A percentile compares a stretch with the other conserved stretches of the same genome.
These are phyloP conservation scores for Flaveria trinervia DNA, from an alignment of 129 eudicot species.

Conservation along the genomic window DNA sequence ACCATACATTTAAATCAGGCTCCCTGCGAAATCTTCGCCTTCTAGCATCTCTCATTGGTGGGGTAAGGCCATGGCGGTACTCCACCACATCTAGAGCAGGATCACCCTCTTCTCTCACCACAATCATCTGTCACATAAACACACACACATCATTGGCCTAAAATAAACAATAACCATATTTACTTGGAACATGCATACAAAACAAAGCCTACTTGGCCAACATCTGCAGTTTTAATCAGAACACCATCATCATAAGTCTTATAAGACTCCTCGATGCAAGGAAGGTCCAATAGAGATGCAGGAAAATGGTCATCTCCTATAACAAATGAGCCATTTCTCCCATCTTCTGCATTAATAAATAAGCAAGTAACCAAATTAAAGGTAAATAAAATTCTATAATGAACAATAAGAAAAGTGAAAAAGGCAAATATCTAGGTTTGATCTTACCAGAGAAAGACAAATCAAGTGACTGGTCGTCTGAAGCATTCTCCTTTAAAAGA, in stretches of 20 bases:
- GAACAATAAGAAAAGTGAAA: neutral
- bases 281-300: constrained; percentile 83
- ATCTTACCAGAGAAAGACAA: constrained; percentile 63
- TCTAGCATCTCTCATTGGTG: constrained; percentile 92
- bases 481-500: constrained; percentile 53
- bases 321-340: constrained; percentile 69
- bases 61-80: constrained; percentile 85
- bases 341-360: constrained; percentile 56
- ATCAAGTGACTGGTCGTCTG: constrained; percentile 50
- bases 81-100: constrained; percentile 66
- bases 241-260: constrained; percentile 84
- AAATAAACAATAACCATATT: constrained; percentile 12
- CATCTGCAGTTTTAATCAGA: constrained; percentile 77
- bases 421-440: neutral
- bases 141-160: constrained; percentile 14
- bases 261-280: constrained; percentile 68
- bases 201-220: constrained; percentile 68
- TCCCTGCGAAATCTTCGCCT: constrained; percentile 92
- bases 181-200: neutral
- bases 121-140: constrained; percentile 56
- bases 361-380: neutral
- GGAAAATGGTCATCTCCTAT: constrained; percentile 73
- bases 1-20: constrained; percentile 78
- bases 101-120: constrained; percentile 74
- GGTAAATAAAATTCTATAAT: too few species aligned